phyloP scores from a whole-genome alignment of 1,284 basidiomycete species.

The Ustilago sp. region DNA sequence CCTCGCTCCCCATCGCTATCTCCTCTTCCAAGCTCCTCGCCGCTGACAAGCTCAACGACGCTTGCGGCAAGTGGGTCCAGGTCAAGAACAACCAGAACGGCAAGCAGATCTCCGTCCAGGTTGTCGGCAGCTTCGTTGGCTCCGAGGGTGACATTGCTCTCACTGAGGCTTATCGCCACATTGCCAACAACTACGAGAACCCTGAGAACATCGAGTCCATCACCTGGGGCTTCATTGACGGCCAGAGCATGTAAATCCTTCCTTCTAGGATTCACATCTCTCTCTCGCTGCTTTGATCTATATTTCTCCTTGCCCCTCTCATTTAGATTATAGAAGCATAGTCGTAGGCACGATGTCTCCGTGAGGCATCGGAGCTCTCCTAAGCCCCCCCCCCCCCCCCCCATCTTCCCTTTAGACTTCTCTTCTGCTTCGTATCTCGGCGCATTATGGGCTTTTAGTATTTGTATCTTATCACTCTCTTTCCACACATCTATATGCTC shows the following conservation, averaged over 20 bases:
- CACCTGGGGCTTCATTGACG: slow-evolving; percentile 60
- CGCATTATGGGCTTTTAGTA: slow-evolving; percentile 43
- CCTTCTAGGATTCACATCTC: neutral
- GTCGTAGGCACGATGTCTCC: slow-evolving; percentile 27
- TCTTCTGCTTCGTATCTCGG: slow-evolving; percentile 20
- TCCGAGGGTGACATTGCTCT: slow-evolving; percentile 46
- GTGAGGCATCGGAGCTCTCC: slow-evolving; percentile 9
- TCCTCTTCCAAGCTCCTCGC: slow-evolving; percentile 38
- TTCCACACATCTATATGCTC: slow-evolving; percentile 31
- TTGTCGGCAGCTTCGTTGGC: slow-evolving; percentile 46
- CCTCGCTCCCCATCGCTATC: slow-evolving; percentile 54
- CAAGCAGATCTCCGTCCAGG: slow-evolving; percentile 55
- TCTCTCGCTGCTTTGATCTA: neutral
- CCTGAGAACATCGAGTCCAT: slow-evolving; percentile 50
- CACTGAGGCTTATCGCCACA: slow-evolving; percentile 47
- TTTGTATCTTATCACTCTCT: slow-evolving; percentile 20
- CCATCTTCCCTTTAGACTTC: slow-evolving; percentile 7
- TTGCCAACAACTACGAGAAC: slow-evolving; percentile 46
- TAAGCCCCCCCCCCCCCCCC: slow-evolving; percentile 18
- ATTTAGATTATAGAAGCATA: slow-evolving; percentile 21
- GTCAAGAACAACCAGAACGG: slow-evolving; percentile 59
- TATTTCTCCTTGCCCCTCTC: neutral
- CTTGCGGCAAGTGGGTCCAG: slow-evolving; percentile 61
- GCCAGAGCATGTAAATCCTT: slow-evolving; percentile 49
- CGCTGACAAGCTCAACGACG: slow-evolving; percentile 41